Evolutionary conservation across 805 yeast species (phyloP).

Genomic region (Pichia exigua): DNA sequence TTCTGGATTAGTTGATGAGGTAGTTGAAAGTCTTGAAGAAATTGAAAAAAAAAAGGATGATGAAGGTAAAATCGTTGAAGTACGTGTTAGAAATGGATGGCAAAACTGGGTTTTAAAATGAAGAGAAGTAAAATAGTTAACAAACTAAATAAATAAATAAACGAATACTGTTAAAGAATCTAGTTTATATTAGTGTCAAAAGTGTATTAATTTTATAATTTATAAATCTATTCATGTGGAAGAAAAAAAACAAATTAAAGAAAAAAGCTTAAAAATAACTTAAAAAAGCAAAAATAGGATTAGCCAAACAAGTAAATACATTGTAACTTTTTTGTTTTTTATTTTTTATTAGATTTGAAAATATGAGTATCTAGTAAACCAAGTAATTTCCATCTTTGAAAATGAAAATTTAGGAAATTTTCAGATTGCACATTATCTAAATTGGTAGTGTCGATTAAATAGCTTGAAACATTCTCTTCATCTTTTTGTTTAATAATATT

Average conservation of each 20-base stretch:
- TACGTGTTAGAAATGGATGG: constrained; percentile 53
- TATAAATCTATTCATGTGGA: too few relatives aligned
- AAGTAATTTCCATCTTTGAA: constrained; percentile 17
- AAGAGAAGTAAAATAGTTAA: not conserved
- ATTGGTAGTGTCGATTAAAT: not conserved
- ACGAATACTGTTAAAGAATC: too few relatives aligned
- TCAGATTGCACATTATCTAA: constrained; percentile 14
- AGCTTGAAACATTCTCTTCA: not conserved
- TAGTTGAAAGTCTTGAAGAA: constrained; percentile 13
- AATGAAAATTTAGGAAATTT: constrained; percentile 18
- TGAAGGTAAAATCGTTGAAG: constrained; percentile 33
- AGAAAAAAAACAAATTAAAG: not conserved
- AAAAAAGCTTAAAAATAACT: not conserved
- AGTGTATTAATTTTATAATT: not conserved
- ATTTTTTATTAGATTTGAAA: constrained; percentile 8
- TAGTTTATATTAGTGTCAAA: not conserved
- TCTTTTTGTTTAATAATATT: not conserved
- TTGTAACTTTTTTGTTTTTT: not conserved
- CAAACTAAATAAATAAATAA: too few relatives aligned
- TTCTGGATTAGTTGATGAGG: constrained; percentile 29
- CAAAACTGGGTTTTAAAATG: constrained; percentile 61
- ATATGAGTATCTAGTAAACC: constrained; percentile 18
- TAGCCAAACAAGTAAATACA: too few relatives aligned
- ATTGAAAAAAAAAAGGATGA: constrained; percentile 25
- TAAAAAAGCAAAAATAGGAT: not conserved